Conservation (phyloP, 768 basidiomycete genomes). For the Lentinus tigrinus region DNA sequence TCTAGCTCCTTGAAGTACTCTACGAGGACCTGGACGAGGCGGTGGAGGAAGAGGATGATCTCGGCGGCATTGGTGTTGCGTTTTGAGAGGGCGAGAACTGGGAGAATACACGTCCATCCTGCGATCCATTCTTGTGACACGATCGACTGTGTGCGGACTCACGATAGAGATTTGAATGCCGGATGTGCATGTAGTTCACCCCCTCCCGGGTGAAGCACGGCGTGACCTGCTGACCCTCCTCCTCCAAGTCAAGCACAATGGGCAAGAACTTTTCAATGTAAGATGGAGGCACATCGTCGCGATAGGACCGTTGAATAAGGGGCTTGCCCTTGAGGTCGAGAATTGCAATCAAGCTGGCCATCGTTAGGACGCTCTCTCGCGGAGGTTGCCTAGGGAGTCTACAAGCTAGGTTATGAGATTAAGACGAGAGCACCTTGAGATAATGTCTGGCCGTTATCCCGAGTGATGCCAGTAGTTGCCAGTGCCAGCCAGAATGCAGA, state of each 20-base stretch:
- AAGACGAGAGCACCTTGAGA: no score
- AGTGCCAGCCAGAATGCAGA: no score
- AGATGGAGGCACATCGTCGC: slow-evolving; percentile 90
- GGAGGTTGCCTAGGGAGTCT: no score
- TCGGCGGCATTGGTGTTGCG: slow-evolving; percentile 95
- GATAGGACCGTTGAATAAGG: slow-evolving; percentile 92
- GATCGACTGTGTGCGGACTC: slow-evolving; percentile 31
- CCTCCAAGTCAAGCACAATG: slow-evolving; percentile 94
- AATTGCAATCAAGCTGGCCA: slow-evolving; percentile 82
- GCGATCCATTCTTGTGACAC: background rate
- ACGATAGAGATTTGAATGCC: slow-evolving; percentile 97
- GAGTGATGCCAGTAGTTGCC: no score
- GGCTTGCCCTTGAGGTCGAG: slow-evolving; percentile 99
- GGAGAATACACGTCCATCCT: background rate
- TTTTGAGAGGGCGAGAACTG: slow-evolving; percentile 94
- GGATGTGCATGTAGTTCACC: slow-evolving; percentile 96
- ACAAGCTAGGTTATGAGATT: no score
- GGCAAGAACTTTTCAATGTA: no score
- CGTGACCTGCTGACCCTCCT: slow-evolving; percentile 93
- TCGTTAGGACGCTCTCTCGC: slow-evolving; percentile 22
- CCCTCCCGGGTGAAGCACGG: slow-evolving; percentile 96
- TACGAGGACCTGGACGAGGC: slow-evolving; percentile 86
- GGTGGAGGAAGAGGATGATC: slow-evolving; percentile 94
- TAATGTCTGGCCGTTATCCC: no score
- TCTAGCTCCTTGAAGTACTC: slow-evolving; percentile 99